A percentile compares a stretch with the other conserved stretches of the same genome.
These are phyloP conservation scores for Talaromyces borbonicus DNA, from an alignment of 495 filamentous ascomycete species.

Conservation along the genomic window DNA sequence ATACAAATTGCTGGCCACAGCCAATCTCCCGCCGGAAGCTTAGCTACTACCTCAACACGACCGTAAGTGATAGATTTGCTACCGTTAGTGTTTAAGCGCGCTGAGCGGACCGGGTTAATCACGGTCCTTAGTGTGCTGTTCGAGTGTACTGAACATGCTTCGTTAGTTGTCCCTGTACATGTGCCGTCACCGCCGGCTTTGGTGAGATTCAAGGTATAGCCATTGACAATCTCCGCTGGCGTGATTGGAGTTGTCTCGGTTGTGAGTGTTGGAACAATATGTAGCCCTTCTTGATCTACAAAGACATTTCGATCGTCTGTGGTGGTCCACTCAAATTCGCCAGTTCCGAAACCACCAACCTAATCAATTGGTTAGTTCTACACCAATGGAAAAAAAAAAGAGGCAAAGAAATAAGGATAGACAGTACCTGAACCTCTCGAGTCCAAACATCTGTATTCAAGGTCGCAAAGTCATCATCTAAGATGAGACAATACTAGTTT, in stretches of 20 bases:
- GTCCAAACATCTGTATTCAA: constrained; percentile 59
- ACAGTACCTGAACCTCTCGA: constrained; percentile 49
- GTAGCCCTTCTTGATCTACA: constrained; percentile 55
- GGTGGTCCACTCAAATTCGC: constrained; percentile 72
- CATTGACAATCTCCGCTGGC: constrained; percentile 7
- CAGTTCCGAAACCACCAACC: constrained; percentile 77
- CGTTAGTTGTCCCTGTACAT: constrained; percentile 48
- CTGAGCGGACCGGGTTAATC: constrained; percentile 70
- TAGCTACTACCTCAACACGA: constrained; percentile 68
- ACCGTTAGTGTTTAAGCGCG: constrained; percentile 61
- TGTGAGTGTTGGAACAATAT: constrained; percentile 70
- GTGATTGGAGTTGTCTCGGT: constrained; percentile 52
- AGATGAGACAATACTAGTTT: constrained; percentile 55
- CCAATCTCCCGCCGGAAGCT: constrained; percentile 70
- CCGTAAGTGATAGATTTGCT: constrained; percentile 69
- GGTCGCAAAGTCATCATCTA: constrained; percentile 57
- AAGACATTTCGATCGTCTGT: constrained; percentile 59
- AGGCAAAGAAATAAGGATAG: too few relatives aligned
- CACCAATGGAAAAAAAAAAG: too few relatives aligned
- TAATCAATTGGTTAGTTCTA: constrained; percentile 28
- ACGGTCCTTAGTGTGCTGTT: constrained; percentile 64
- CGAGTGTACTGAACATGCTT: constrained; percentile 52
- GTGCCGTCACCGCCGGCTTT: constrained; percentile 35
- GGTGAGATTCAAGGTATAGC: constrained; percentile 41
- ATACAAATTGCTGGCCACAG: constrained; percentile 83